Evolutionary conservation across 805 yeast genomes (phyloP).

Genomic region (Zygosaccharomyces kombuchaensis): DNA sequence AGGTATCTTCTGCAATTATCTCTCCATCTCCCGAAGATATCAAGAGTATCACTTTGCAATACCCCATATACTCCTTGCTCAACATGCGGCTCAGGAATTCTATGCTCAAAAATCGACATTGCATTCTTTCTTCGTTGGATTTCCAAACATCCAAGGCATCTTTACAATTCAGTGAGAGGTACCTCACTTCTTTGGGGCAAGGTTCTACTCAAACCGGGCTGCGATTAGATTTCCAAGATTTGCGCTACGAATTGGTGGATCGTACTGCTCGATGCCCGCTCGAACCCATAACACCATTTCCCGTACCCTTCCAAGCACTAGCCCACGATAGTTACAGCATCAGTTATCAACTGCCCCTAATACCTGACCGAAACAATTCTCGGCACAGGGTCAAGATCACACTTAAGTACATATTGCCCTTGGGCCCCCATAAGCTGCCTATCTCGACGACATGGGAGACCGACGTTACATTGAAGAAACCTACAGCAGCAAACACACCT

Average conservation of each 20-base stretch:
- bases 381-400: constrained; percentile 28
- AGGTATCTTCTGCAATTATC: neutral
- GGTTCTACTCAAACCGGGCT: neutral
- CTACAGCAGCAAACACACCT: constrained; percentile 12
- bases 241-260: constrained; percentile 23
- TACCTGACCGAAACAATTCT: constrained; percentile 10
- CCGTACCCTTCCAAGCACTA: constrained; percentile 20
- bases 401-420: constrained; percentile 17
- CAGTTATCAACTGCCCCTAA: constrained; percentile 26
- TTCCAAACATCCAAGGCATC: constrained; percentile 31
- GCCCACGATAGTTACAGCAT: constrained; percentile 28
- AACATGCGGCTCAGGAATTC: constrained; percentile 33
- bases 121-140: constrained; percentile 32
- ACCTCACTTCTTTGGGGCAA: neutral
- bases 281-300: constrained; percentile 23
- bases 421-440: constrained; percentile 12
- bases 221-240: constrained; percentile 14
- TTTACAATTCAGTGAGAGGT: constrained; percentile 16
- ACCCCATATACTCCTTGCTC: constrained; percentile 32
- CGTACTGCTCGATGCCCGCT: constrained; percentile 18
- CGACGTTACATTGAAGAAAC: constrained; percentile 29
- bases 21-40: neutral
- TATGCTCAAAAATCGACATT: constrained; percentile 17
- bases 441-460: constrained; percentile 33
- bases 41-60: constrained; percentile 13